These are phyloP conservation scores for Pneumocystis jirovecii DNA, from an alignment of 1,139 yeast species.

Conservation along the genomic window DNA sequence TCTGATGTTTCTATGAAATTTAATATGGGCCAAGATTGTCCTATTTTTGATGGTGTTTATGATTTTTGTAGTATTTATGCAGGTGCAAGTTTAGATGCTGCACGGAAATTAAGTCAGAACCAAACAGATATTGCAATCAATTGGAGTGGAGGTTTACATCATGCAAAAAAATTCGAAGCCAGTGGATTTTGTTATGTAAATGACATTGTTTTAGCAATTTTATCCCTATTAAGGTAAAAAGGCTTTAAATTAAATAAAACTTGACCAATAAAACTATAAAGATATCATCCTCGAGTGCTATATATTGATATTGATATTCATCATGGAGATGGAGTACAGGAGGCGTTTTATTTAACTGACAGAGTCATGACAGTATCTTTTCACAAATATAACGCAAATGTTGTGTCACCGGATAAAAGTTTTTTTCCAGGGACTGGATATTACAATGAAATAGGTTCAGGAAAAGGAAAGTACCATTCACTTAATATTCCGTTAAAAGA, in stretches of 20 bases:
- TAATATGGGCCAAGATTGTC: slow-evolving; percentile 95
- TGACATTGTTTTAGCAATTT: slow-evolving; percentile 79
- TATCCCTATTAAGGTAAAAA: slow-evolving; percentile 40
- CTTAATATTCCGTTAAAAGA: slow-evolving; percentile 88
- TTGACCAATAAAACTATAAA: slow-evolving; percentile 11
- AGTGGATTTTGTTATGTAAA: slow-evolving; percentile 91
- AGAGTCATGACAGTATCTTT: slow-evolving; percentile 90
- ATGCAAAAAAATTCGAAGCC: slow-evolving; percentile 88
- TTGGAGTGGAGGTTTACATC: slow-evolving; percentile 96
- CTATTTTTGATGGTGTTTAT: slow-evolving; percentile 87
- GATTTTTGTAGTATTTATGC: slow-evolving; percentile 77
- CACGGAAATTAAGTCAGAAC: slow-evolving; percentile 65
- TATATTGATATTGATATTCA: slow-evolving; percentile 92
- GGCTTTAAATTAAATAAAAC: neutral
- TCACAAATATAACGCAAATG: slow-evolving; percentile 84
- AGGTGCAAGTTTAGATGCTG: slow-evolving; percentile 88
- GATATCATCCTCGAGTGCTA: slow-evolving; percentile 80
- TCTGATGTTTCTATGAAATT: slow-evolving; percentile 53
- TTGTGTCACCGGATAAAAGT: neutral
- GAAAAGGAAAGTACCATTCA: slow-evolving; percentile 72
- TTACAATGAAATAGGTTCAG: slow-evolving; percentile 72
- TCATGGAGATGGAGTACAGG: slow-evolving; percentile 98
- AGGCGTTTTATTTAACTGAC: slow-evolving; percentile 89
- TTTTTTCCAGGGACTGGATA: slow-evolving; percentile 96
- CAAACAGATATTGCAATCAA: slow-evolving; percentile 92